A percentile compares a stretch with the other conserved stretches of the same genome.
phyloP scores from a whole-genome alignment of 257 asterid species.

The Salvia hispanica region DNA sequence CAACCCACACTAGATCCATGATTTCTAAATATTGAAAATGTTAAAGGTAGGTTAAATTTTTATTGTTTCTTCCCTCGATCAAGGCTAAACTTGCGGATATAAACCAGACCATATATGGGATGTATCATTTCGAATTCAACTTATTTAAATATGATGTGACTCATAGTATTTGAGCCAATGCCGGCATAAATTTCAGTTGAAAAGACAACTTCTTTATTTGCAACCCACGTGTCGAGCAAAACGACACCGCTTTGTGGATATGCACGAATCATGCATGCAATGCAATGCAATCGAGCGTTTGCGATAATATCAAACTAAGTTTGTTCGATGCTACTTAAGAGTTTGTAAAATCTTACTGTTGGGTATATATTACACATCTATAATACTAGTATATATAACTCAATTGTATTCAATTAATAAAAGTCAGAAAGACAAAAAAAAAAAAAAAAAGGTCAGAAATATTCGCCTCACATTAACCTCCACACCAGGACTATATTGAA shows the following conservation, averaged over 20 bases:
- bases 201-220: background rate
- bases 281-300: slow-evolving; percentile 18
- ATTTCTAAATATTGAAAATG: too few relatives aligned
- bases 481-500: background rate
- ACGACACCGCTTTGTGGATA: slow-evolving; percentile 33
- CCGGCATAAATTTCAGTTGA: slow-evolving; percentile 6
- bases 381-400: too few relatives aligned
- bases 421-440: background rate
- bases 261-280: slow-evolving; percentile 30
- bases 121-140: background rate
- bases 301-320: slow-evolving; percentile 1
- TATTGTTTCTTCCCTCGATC: too few relatives aligned
- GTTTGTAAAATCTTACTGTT: too few relatives aligned
- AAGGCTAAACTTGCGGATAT: too few relatives aligned
- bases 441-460: background rate
- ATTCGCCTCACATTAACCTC: background rate
- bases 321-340: slow-evolving; percentile 19
- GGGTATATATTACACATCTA: too few relatives aligned
- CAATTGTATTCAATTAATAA: background rate
- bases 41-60: too few relatives aligned
- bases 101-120: background rate
- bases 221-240: slow-evolving; percentile 30
- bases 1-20: too few relatives aligned
- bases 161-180: background rate
- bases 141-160: background rate